Percentiles rank a stretch among this genome's conserved stretches.
phyloP scores from a whole-genome alignment of 352 stramenopile genomes.

The Phytophthora kernoviae region DNA sequence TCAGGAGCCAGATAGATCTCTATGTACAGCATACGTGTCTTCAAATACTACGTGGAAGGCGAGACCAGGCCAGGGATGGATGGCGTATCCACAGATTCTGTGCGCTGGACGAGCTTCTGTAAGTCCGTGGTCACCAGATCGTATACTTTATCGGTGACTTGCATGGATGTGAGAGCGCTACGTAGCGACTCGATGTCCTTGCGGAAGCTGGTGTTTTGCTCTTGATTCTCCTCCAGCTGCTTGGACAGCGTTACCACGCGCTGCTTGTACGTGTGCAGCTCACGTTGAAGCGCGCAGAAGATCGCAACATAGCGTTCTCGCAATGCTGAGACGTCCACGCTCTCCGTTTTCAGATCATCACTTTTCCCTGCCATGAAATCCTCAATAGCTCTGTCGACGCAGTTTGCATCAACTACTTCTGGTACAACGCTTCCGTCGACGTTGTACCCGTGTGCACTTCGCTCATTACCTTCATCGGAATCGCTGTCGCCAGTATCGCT shows the following conservation, averaged over 20 bases:
- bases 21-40: background rate
- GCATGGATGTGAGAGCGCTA: conserved; percentile 62
- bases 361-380: conserved; percentile 40
- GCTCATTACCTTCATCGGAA: conserved; percentile 14
- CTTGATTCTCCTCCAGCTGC: conserved; percentile 60
- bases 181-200: conserved; percentile 72
- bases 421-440: conserved; percentile 29
- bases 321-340: conserved; percentile 40
- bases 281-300: conserved; percentile 67
- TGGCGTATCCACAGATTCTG: conserved; percentile 9
- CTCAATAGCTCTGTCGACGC: conserved; percentile 60
- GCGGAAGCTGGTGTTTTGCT: conserved; percentile 62
- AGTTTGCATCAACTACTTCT: conserved; percentile 30
- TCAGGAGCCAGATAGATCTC: background rate
- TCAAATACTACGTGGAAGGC: too few species aligned
- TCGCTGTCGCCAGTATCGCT: conserved; percentile 22
- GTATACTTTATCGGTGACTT: conserved; percentile 67
- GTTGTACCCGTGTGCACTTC: conserved; percentile 19
- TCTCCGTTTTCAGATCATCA: conserved; percentile 10
- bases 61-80: background rate
- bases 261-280: conserved; percentile 63
- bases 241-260: conserved; percentile 52
- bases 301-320: conserved; percentile 65
- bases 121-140: conserved; percentile 60
- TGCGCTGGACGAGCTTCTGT: conserved; percentile 43